Conservation (phyloP, 108 stramenopile species). For the Fragilariopsis cylindrus region DNA sequence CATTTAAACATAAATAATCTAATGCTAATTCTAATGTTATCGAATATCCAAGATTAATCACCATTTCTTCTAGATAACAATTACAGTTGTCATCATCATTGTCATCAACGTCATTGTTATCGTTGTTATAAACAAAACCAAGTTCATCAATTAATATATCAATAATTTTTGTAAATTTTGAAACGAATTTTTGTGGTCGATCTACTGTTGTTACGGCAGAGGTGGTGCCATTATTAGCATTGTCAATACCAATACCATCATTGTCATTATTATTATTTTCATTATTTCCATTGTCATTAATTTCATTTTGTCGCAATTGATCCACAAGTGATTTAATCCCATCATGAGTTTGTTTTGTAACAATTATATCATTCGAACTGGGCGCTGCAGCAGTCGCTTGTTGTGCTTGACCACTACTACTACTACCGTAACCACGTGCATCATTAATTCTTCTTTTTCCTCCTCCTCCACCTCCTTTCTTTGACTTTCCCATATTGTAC, state of each 20-base stretch:
- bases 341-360: conserved; percentile 23
- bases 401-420: not conserved
- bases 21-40: conserved; percentile 58
- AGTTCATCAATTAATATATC: conserved; percentile 34
- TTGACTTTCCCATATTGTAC: conserved; percentile 41
- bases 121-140: conserved; percentile 22
- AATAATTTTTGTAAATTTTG: conserved; percentile 35
- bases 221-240: not conserved
- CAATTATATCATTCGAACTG: conserved; percentile 1
- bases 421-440: conserved; percentile 38
- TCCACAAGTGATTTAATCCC: conserved; percentile 19
- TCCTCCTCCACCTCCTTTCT: conserved; percentile 15
- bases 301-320: conserved; percentile 2
- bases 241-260: not conserved
- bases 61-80: conserved; percentile 37
- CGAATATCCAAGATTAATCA: conserved; percentile 39
- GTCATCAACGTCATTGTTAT: not conserved
- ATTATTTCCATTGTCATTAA: no score
- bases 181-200: conserved; percentile 9
- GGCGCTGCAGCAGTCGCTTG: not conserved
- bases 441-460: conserved; percentile 25
- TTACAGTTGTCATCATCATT: not conserved
- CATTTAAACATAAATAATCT: conserved; percentile 74
- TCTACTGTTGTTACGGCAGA: not conserved
- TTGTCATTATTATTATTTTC: not conserved